Evolutionary conservation across 805 yeast genomes (phyloP).

Genomic region (Candida bentonensis): DNA sequence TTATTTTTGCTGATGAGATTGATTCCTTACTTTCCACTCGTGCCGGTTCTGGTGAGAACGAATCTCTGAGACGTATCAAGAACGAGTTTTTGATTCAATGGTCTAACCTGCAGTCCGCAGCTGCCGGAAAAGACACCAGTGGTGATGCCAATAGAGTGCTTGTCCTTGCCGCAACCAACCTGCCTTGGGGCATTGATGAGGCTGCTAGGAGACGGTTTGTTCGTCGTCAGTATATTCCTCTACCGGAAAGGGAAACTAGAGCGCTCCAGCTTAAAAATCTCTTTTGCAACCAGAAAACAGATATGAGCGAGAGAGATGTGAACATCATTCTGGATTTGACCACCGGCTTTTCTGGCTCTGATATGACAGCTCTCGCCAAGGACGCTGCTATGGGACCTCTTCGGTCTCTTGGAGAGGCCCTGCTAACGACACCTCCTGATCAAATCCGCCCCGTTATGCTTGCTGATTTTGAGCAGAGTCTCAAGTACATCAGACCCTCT

Average conservation of each 20-base stretch:
- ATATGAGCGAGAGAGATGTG: constrained; percentile 49
- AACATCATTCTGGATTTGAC: constrained; percentile 49
- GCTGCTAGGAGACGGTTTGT: constrained; percentile 92
- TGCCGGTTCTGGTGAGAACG: constrained; percentile 66
- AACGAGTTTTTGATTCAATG: constrained; percentile 90
- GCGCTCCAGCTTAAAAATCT: constrained; percentile 54
- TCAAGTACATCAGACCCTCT: constrained; percentile 73
- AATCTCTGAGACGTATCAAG: constrained; percentile 77
- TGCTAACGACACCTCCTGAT: constrained; percentile 53
- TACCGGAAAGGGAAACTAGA: constrained; percentile 81
- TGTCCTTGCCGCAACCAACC: constrained; percentile 85
- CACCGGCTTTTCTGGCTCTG: constrained; percentile 83
- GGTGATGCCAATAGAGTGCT: constrained; percentile 50
- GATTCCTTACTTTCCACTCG: constrained; percentile 79
- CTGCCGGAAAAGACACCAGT: constrained; percentile 52
- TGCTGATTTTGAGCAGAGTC: constrained; percentile 60
- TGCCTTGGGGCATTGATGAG: constrained; percentile 94
- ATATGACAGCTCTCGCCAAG: constrained; percentile 82
- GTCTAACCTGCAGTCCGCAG: constrained; percentile 82
- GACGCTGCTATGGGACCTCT: constrained; percentile 98
- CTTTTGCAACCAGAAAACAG: constrained; percentile 57
- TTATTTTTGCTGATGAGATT: constrained; percentile 91
- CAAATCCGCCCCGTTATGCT: constrained; percentile 64
- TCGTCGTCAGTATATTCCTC: constrained; percentile 81
- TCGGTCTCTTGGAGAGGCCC: constrained; percentile 74